Base-by-base conservation (phyloP, 169 alveolate genomes). In the Cytauxzoon felis region DNA sequence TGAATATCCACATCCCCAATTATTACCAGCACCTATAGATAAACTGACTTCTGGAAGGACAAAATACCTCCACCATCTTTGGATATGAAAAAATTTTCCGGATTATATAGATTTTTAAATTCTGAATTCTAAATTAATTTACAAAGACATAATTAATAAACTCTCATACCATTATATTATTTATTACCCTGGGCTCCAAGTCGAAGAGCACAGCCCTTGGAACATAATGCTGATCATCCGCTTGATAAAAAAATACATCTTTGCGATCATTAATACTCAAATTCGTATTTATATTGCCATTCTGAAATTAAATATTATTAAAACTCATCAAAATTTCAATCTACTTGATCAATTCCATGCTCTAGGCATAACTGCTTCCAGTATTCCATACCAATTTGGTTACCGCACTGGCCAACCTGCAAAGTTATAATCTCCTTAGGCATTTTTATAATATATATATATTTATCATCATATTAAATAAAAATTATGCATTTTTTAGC, bases 351-450 rank as follows among this genome's bases (percentile, higher is more conserved):
- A 42, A 96, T 94, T 42, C 99, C 99, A 69, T 97, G 99, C 87
- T 97, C 99, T 34, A 88, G 90, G 63, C 98, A 95, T 30, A 97
- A 88, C 66, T 94, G 95, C 70, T 97, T 95, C 99, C 99, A 98
- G 85, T 96, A 97, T 64, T 98, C 99, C 80, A 92, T 93, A 5
- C 99, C 99, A 26, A 98, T 93, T 82, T 98, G 98, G 79, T 97
- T 97, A 63, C 99, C 99, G 78, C 99, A 97, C 80, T 98, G 99
- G 49, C 99, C 99, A 29, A 96, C 98, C 84, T 98, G 98, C 30
- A 95, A 82, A 23, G 99, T 95, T 60, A 98, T 95, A 34, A 98
- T 94, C 89, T 97, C 99, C 43, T 56, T 73, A 48, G 84, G 64
- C 84, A 73, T 73, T 53, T 32, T 61, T 11, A n/a, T n/a, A n/a